Evolutionary conservation across 2,329 filamentous ascomycete species (phyloP), one percentile per base, ranked within the genome.

Genomic region (Colletotrichum somersetense): DNA sequence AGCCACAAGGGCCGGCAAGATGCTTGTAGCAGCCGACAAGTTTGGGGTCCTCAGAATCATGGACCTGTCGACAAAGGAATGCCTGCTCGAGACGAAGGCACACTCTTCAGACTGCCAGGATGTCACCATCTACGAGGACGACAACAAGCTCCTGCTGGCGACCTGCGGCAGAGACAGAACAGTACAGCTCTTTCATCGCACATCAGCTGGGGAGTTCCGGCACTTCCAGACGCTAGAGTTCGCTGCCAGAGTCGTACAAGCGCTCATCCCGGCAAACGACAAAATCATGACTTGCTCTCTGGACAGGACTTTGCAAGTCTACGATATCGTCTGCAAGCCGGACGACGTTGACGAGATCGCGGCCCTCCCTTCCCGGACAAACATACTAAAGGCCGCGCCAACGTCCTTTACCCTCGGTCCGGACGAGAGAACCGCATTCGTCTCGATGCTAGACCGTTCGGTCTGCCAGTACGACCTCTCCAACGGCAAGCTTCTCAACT

Each of bases 141-240:
- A 88, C 1, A 85, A 87, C 1, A 86, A 84, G 58, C 88, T 90
- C 46, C 84, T 97, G 57, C 86, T 98, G 76, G 96, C 93, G 23
- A 95, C 92, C 14, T 95, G 92, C 78, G 93, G 94, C 46, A 89
- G 96, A 75, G 96, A 99, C 81, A 91, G 96, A 62, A 97, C 93
- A n/a, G 89, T 96, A 1, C 96, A 99, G 80, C 84, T 99, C n/a
- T 98, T 98, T 79, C 87, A 89, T 72, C 85, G 86, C 35, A 85
- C 86, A 33, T 82, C 83, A 1, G 84, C 82, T 16, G 87, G 89
- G 2, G 82, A 82, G 3, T 92, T 97, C 80, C 89, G 93, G 70
- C 89, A 98, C 69, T 89, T 97, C 63, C 96, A 99, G 80, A 99
- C 96, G 0, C 89, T 98, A 67, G 96, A 99, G 76, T 97, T 98